phyloP scores from a whole-genome alignment of 441 rosid species.

The Biscutella laevigata region DNA sequence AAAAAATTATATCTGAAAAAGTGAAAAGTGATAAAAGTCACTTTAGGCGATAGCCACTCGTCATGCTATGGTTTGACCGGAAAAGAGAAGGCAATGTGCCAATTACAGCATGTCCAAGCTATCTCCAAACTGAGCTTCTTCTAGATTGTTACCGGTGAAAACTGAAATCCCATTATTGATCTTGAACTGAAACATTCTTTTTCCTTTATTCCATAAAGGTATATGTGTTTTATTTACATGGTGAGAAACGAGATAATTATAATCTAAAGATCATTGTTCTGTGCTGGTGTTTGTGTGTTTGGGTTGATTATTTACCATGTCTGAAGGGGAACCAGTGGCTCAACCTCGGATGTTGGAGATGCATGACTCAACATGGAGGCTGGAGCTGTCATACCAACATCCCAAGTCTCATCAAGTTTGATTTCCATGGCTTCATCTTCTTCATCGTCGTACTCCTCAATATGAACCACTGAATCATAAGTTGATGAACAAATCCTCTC shows the following conservation, averaged over 20 bases:
- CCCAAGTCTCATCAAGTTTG: conserved; percentile 16
- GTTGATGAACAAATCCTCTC: conserved; percentile 21
- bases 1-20: too few relatives aligned
- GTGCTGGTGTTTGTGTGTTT: too few relatives aligned
- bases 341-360: conserved; percentile 9
- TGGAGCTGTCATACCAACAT: conserved; percentile 15
- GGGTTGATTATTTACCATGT: too few relatives aligned
- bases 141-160: conserved; percentile 16
- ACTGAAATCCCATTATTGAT: conserved; percentile 9
- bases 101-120: conserved; percentile 39
- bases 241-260: too few relatives aligned
- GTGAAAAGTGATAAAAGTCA: too few relatives aligned
- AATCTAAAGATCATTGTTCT: too few relatives aligned
- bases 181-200: conserved; percentile 8
- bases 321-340: conserved; percentile 15
- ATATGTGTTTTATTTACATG: too few relatives aligned
- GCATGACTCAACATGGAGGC: conserved; percentile 7
- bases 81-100: conserved; percentile 50
- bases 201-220: neutral
- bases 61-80: conserved; percentile 66
- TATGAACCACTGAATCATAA: conserved; percentile 2
- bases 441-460: conserved; percentile 10
- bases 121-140: conserved; percentile 49
- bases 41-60: conserved; percentile 42
- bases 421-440: conserved; percentile 12